Base-by-base conservation (phyloP, 2,329 filamentous ascomycete genomes). In the Epicoccum nigrum region DNA sequence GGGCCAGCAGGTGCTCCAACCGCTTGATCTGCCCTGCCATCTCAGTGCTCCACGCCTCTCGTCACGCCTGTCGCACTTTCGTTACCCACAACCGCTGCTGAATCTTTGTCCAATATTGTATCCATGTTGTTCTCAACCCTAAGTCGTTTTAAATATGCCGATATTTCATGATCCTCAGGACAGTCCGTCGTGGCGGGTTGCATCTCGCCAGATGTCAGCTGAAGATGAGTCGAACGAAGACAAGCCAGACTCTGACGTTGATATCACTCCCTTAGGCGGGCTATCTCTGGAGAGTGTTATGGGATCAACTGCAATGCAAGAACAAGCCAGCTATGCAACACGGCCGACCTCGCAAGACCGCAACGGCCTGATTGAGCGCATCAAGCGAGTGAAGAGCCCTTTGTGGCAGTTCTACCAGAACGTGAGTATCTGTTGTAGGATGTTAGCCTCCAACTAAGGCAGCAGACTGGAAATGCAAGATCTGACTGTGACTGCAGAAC, bases 371-470 rank as follows among this genome's bases (percentile, higher is more conserved):
- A 97, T 97, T 50, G 84, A 92, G 73, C 83, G 87, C 58, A 81
- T 97, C 60, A 97, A 97, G 76, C 85, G 83, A 71, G 86, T 85
- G 25, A 86, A 92, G 73, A 88, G 85, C 65, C 87, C 89, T 30
- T 84, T 85, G 4, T 94, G 90, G 90, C 78, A 86, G 31, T 83
- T 65, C 20, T 45, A 53, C 68, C 81, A 81, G 64, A 81, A 83
- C 78, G 87, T 81, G 53, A 64, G 67, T 69, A 6, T 23, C 23
- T 25, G 23, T 9, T 9, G 9, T 25, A 9, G 6, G 3, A 7
- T 25, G 23, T 9, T 6, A 25, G 23, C 23, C 23, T 25, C 23
- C 23, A 25, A 25, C 6, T 7, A 9, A 25, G 23, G 23, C 23
- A 25, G 23, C 23, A 25, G 3, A 25, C 5, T 25, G 9, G 23